These are phyloP conservation scores for Jatropha curcas DNA, from an alignment of 345 rosid species.

Conservation along the genomic window DNA sequence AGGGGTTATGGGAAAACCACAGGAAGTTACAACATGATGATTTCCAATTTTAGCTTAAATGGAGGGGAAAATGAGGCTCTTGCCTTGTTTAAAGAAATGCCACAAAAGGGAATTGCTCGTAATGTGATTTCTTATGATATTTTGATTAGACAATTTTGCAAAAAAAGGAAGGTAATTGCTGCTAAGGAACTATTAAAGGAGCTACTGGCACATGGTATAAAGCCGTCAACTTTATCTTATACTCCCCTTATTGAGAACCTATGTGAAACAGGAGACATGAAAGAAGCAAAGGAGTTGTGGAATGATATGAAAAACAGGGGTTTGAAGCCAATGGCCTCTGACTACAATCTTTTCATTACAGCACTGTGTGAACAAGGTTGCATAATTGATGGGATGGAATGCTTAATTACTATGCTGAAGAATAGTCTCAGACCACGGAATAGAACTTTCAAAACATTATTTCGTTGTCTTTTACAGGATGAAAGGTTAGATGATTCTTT, in stretches of 20 bases:
- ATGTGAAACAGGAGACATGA: conserved; percentile 30
- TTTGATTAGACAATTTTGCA: conserved; percentile 53
- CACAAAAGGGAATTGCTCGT: conserved; percentile 45
- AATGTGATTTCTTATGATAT: conserved; percentile 47
- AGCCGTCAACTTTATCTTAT: conserved; percentile 32
- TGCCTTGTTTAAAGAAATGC: conserved; percentile 53
- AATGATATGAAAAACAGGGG: conserved; percentile 37
- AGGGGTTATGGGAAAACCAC: conserved; percentile 49
- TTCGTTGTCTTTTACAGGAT: conserved; percentile 25
- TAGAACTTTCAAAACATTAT: conserved; percentile 26
- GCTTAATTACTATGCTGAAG: conserved; percentile 34
- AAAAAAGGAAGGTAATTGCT: conserved; percentile 36
- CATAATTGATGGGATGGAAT: conserved; percentile 34
- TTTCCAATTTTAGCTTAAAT: conserved; percentile 43
- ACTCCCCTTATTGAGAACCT: conserved; percentile 32
- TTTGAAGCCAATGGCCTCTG: conserved; percentile 22
- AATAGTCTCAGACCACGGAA: conserved; percentile 28
- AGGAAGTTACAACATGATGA: conserved; percentile 48
- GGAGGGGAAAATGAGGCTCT: conserved; percentile 48
- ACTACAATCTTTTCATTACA: conserved; percentile 24
- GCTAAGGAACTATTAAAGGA: conserved; percentile 32
- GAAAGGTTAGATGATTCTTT: conserved; percentile 42
- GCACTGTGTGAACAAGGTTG: conserved; percentile 31
- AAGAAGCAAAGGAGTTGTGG: conserved; percentile 37
- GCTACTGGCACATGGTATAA: conserved; percentile 40